Evolutionary conservation across 2,329 filamentous ascomycete genomes (phyloP).

Genomic region (Talaromyces sp.): DNA sequence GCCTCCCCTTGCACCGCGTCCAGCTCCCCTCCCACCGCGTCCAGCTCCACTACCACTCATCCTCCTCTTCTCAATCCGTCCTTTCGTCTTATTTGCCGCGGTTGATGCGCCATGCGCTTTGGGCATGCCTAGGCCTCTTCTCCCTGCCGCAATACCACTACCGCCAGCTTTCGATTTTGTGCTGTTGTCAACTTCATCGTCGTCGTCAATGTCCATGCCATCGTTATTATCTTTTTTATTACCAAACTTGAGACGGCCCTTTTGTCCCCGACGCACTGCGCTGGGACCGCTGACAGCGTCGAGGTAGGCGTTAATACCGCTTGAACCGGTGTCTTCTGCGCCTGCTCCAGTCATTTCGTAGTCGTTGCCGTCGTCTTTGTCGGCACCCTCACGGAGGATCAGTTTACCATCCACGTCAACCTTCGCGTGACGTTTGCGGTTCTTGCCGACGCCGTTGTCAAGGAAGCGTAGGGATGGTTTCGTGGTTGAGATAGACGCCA

Average conservation of each 20-base stretch:
- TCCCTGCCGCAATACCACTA: conserved; percentile 10
- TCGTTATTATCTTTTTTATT: conserved; percentile 37
- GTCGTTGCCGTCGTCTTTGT: conserved; percentile 29
- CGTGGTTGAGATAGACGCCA: conserved; percentile 90
- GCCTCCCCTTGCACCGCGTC: conserved; percentile 8
- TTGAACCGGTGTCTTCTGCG: conserved; percentile 20
- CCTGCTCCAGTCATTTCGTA: conserved; percentile 46
- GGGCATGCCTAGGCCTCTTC: conserved; percentile 26
- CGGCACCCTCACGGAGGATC: conserved; percentile 41
- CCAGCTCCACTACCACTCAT: conserved; percentile 24
- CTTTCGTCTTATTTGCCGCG: conserved; percentile 16
- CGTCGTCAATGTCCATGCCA: conserved; percentile 47
- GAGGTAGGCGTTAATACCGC: conserved; percentile 58
- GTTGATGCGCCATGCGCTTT: conserved; percentile 25
- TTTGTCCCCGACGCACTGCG: conserved; percentile 56
- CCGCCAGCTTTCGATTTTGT: not conserved
- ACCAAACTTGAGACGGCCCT: conserved; percentile 58
- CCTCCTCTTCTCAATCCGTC: conserved; percentile 27
- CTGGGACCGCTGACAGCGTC: conserved; percentile 59
- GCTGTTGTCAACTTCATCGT: conserved; percentile 38
- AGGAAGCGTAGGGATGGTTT: conserved; percentile 60
- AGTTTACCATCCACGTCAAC: conserved; percentile 45
- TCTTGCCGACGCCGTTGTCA: conserved; percentile 34
- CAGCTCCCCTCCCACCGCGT: not conserved
- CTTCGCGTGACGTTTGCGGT: conserved; percentile 41